Conservation (phyloP, 75 land plant species). For the Sequoiadendron giganteum region DNA sequence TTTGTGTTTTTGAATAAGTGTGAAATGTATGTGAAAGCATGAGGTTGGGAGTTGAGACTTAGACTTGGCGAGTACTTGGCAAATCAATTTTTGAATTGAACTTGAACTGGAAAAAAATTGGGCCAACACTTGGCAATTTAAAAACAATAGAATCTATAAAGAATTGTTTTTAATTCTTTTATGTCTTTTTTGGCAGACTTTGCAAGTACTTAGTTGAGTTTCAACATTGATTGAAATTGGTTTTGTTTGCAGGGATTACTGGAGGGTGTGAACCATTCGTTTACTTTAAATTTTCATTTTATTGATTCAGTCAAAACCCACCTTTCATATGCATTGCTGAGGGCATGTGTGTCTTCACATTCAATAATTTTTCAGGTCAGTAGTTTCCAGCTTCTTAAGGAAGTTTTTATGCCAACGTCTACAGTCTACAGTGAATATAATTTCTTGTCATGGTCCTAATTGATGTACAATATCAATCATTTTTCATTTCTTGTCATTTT, state of each 20-base stretch:
- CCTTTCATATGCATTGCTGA: constrained; percentile 86
- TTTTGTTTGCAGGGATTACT: constrained; percentile 63
- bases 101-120: not conserved
- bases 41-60: not conserved
- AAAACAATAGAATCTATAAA: not conserved
- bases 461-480: not conserved
- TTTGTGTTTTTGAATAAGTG: not conserved
- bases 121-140: not conserved
- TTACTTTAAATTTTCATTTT: constrained; percentile 85
- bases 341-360: constrained; percentile 83
- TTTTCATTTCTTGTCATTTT: not conserved
- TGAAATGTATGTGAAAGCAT: not conserved
- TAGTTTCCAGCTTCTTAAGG: not conserved
- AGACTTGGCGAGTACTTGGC: not conserved
- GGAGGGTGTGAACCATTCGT: constrained; percentile 90
- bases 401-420: not conserved
- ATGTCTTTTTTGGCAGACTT: not conserved
- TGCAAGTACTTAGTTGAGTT: not conserved
- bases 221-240: not conserved
- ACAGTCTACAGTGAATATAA: too few relatives aligned
- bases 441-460: not conserved
- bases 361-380: constrained; percentile 83
- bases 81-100: too few relatives aligned
- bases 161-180: not conserved
- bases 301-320: constrained; percentile 92